phyloP scores from a whole-genome alignment of 2,329 filamentous ascomycete species.

The Ophiosphaerella herpotricha region DNA sequence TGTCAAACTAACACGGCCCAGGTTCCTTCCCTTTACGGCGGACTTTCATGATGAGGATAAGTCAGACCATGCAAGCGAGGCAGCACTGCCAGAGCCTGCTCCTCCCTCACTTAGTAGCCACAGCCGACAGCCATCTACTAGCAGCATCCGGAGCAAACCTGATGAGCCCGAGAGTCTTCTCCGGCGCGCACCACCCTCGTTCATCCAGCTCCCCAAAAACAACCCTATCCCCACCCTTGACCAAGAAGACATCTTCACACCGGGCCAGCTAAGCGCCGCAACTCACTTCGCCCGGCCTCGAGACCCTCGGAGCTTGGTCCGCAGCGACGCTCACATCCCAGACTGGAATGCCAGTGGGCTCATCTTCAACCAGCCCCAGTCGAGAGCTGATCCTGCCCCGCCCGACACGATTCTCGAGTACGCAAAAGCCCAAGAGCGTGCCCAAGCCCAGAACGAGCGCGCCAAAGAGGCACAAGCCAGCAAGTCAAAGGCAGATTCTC shows the following conservation, averaged over 20 bases:
- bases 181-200: constrained; percentile 32
- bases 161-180: constrained; percentile 48
- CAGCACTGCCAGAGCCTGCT: constrained; percentile 17
- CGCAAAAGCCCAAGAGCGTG: constrained; percentile 52
- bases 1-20: constrained; percentile 47
- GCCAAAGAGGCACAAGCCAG: constrained; percentile 14
- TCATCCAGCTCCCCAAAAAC: constrained; percentile 44
- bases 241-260: constrained; percentile 54
- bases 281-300: constrained; percentile 60
- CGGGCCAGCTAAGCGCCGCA: constrained; percentile 47
- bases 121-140: constrained; percentile 54
- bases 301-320: constrained; percentile 61
- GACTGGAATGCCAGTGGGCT: constrained; percentile 71
- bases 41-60: constrained; percentile 67
- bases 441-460: constrained; percentile 31
- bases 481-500: constrained; percentile 45
- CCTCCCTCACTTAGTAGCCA: constrained; percentile 45
- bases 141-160: constrained; percentile 18
- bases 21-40: constrained; percentile 90
- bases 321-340: constrained; percentile 74
- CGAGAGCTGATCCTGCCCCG: constrained; percentile 73
- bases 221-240: constrained; percentile 37
- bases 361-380: constrained; percentile 75
- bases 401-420: constrained; percentile 77
- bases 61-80: constrained; percentile 44